Conservation (phyloP, 495 filamentous ascomycete species). For the Daldinia grandis region DNA sequence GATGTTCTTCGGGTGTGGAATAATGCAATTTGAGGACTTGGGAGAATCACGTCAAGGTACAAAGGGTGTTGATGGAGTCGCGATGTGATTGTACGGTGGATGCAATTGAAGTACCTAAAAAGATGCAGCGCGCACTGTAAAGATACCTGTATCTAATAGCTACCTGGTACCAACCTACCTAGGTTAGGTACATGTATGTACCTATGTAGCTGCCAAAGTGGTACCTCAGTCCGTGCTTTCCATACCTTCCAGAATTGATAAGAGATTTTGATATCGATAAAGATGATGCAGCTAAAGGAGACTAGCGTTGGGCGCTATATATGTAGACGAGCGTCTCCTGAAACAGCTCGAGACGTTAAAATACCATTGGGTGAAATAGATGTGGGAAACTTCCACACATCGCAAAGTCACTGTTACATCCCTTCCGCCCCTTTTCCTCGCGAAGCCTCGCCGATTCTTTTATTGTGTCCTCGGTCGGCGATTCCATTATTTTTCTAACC, state of each 20-base stretch:
- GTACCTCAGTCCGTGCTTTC: neutral
- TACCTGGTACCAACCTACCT: too few relatives aligned
- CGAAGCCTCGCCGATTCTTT: slow-evolving; percentile 13
- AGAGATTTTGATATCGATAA: slow-evolving; percentile 6
- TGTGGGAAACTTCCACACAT: slow-evolving; percentile 36
- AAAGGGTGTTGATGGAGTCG: neutral
- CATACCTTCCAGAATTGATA: neutral
- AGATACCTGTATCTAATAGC: too few relatives aligned
- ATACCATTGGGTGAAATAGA: slow-evolving; percentile 31
- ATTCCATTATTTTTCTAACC: neutral
- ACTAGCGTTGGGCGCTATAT: slow-evolving; percentile 32
- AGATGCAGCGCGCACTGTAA: neutral
- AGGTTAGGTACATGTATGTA: too few relatives aligned
- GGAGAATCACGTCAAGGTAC: slow-evolving; percentile 11
- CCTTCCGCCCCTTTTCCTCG: slow-evolving; percentile 37
- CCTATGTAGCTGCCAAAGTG: neutral
- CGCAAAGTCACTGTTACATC: slow-evolving; percentile 24
- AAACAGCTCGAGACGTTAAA: slow-evolving; percentile 32
- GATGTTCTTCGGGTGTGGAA: neutral
- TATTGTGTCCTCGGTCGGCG: neutral
- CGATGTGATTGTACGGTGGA: neutral
- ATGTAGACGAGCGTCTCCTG: slow-evolving; percentile 36
- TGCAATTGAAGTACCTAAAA: neutral
- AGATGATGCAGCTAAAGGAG: slow-evolving; percentile 5
- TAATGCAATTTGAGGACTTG: neutral